Evolutionary conservation across 352 stramenopile species (phyloP).

Genomic region (Ochromonadaceae sp.): DNA sequence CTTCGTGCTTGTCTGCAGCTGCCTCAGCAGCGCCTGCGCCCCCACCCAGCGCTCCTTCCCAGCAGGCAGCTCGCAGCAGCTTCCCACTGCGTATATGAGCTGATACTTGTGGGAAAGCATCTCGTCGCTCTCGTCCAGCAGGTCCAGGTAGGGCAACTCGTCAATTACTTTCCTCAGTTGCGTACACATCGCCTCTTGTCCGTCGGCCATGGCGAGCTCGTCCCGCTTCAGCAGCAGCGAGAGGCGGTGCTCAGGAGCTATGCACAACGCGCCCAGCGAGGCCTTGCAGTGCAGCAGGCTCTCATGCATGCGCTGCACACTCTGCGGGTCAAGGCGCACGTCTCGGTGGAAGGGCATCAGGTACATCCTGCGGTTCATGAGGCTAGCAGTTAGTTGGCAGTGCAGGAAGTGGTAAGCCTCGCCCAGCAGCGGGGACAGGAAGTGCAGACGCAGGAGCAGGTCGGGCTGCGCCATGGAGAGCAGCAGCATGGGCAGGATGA

Average conservation of each 20-base stretch:
- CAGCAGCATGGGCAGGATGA: constrained; percentile 61
- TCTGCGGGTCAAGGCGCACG: too few relatives aligned
- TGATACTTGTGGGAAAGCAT: constrained; percentile 64
- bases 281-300: too few relatives aligned
- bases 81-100: constrained; percentile 62
- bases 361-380: constrained; percentile 36
- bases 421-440: constrained; percentile 43
- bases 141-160: constrained; percentile 43
- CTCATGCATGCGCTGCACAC: too few relatives aligned
- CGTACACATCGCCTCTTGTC: constrained; percentile 7
- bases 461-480: too few relatives aligned
- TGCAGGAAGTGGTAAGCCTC: constrained; percentile 51
- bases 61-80: constrained; percentile 34
- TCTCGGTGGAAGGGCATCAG: constrained; percentile 52
- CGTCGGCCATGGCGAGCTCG: constrained; percentile 32
- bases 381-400: constrained; percentile 37
- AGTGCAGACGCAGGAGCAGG: constrained; percentile 42
- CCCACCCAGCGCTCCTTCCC: constrained; percentile 34
- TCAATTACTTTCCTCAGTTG: constrained; percentile 29
- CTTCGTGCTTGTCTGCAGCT: too few relatives aligned
- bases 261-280: too few relatives aligned
- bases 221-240: constrained; percentile 61
- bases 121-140: constrained; percentile 67
- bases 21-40: too few relatives aligned
- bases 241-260: constrained; percentile 64